A percentile compares a stretch with the other conserved stretches of the same genome.
Conservation (phyloP, 495 filamentous ascomycete genomes). For the Talaromyces nanjingensis region DNA sequence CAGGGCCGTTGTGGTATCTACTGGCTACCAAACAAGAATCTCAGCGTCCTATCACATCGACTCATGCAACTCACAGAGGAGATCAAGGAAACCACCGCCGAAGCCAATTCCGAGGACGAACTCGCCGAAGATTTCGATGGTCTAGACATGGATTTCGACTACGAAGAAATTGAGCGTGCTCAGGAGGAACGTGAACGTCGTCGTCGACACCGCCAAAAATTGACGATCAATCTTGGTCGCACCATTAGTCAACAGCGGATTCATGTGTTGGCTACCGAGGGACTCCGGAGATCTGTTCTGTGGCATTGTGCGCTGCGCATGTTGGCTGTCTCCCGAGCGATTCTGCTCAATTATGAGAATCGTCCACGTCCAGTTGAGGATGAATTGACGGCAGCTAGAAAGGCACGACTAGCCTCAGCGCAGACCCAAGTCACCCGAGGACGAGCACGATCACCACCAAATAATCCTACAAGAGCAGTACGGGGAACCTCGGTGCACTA, state of each 20-base stretch:
- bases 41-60: constrained; percentile 25
- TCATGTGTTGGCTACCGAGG: constrained; percentile 20
- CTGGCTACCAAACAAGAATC: constrained; percentile 25
- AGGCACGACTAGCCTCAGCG: not conserved
- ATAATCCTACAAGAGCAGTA: not conserved
- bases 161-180: constrained; percentile 8
- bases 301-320: constrained; percentile 27
- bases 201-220: constrained; percentile 17
- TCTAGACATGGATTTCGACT: constrained; percentile 2
- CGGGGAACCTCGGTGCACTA: not conserved
- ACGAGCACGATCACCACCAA: too few species aligned
- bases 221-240: constrained; percentile 14
- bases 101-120: constrained; percentile 10
- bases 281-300: constrained; percentile 23
- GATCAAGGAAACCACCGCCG: constrained; percentile 14
- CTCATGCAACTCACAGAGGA: constrained; percentile 51
- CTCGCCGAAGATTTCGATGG: not conserved
- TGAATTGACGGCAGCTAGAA: not conserved
- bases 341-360: constrained; percentile 22
- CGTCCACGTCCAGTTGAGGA: constrained; percentile 9
- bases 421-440: not conserved
- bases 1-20: constrained; percentile 25
- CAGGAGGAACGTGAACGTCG: constrained; percentile 7
- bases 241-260: constrained; percentile 20
- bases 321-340: constrained; percentile 23